A percentile compares a stretch with the other conserved stretches of the same genome.
Conservation (phyloP, 257 asterid genomes). For the Avicennia marina region DNA sequence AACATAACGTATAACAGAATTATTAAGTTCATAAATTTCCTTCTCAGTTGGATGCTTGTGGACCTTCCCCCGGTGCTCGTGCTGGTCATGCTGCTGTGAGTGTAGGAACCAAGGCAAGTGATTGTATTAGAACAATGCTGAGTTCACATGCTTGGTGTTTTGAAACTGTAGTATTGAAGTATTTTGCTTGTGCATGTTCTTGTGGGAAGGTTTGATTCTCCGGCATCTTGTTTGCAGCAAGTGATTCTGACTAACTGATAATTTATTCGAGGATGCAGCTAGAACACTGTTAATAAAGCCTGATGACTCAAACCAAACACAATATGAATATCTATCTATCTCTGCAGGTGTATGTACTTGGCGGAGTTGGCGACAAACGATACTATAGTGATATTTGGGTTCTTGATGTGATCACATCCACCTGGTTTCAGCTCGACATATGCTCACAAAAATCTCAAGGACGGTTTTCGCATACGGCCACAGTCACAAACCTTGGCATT, state of each 20-base stretch:
- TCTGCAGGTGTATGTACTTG: constrained; percentile 67
- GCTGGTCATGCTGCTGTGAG: constrained; percentile 91
- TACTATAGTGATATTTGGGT: constrained; percentile 83
- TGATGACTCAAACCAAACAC: too few relatives aligned
- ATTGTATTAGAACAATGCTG: neutral
- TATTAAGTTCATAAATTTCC: neutral
- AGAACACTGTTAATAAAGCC: too few relatives aligned
- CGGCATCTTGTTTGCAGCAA: too few relatives aligned
- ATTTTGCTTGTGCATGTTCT: neutral
- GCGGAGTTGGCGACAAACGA: constrained; percentile 88
- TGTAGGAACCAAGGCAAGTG: constrained; percentile 77
- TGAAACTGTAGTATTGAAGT: neutral
- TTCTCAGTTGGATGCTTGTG: constrained; percentile 48
- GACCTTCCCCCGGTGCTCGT: constrained; percentile 67
- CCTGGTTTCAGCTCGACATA: constrained; percentile 67
- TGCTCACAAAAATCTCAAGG: constrained; percentile 60
- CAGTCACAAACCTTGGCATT: constrained; percentile 48
- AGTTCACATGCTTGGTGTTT: neutral
- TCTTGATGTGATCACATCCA: constrained; percentile 49
- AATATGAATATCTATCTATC: neutral
- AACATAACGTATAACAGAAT: too few relatives aligned
- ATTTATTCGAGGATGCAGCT: too few relatives aligned
- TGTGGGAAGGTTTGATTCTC: too few relatives aligned
- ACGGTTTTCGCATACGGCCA: constrained; percentile 87
- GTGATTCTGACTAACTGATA: too few relatives aligned